Base-by-base conservation (phyloP, 495 filamentous ascomycete genomes). In the Talaromyces trachyspermus region DNA sequence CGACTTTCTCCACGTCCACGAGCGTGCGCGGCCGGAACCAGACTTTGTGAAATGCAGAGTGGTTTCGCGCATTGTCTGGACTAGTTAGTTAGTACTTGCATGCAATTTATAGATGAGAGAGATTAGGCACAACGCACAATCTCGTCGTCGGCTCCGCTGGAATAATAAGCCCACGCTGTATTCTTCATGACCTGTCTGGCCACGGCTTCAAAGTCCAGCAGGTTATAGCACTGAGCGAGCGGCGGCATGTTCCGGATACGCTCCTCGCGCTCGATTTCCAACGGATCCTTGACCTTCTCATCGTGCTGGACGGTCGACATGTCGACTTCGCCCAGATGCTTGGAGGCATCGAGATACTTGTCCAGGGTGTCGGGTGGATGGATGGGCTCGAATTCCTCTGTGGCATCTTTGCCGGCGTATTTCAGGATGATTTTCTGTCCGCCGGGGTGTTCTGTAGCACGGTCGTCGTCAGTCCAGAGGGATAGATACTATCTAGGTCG, bases 121-220 rank as follows among this genome's bases (percentile, higher is more conserved):
- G 12, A 50, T 1, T 7, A 17, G 40, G 7, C 19, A 22, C 17
- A n/a, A 70, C 83, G 52, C 64, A 92, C 88, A 68, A 98, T 95
- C 68, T 97, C 92, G 59, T 98, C 92, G 61, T 98, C 92, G 0
- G 92, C 89, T 43, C 88, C 91, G 57, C 85, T 91, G 7, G 88
- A 95, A 63, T 97, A 97, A 65, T 97, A 97, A 10, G 84, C 91
- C 91, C 91, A 97, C 2, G 90, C 89, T 0, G 82, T 85, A 65
- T 85, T 91, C 75, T 94, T 95, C 91, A 95, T 95, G 26, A 91
- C 80, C 14, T 76, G 69, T 54, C 80, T 79, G 2, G 91, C 91
- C 17, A 96, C 89, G 4, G 86, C 79, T 72, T 97, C 91, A 60
- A 97, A 96, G 65, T 97, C 91, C 71, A 90, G 77, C 52, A 97